Evolutionary conservation across 1,284 basidiomycete species (phyloP), one percentile per base, ranked within the genome.

Genomic region (Cryptococcus amylolentus): DNA sequence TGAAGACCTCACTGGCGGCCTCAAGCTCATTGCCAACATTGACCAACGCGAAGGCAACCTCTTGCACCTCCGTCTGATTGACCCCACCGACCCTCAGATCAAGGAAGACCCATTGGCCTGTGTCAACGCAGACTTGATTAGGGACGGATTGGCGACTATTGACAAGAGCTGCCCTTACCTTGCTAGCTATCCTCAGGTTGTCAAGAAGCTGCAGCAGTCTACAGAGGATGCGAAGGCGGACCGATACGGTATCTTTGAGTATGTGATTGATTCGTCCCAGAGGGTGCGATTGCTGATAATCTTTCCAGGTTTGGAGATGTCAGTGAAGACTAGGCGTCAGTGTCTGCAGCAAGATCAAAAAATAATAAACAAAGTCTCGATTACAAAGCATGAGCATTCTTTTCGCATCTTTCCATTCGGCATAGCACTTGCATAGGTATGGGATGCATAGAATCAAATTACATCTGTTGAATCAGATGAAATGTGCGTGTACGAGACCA

Each of bases 11-110:
- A 89, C 88, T 65, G 91, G 91, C 64, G 90, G 89, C 31, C 87
- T 89, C 55, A 91, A 92, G 73, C 82, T 97, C 35, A 81, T 96
- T 45, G 93, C 91, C 39, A 95, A 93, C 77, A 79, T 93, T 56
- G 93, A 97, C 76, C 84, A 88, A 70, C 85, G 81, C 67, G 93
- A 95, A 70, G 88, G 88, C 44, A 72, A 82, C 40, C 70, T 86
- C 3, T 80, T 91, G 16, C 92, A 95, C 74, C 83, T 95, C 52
- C 88, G 92, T 37, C 82, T 95, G 46, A 91, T 94, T 61, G 91
- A 95, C 71, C 87, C 91, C 0, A 75, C 81, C 35, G 87, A 92
- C 75, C 85, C 88, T 4, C 79, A 81, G 10, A 80, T 83, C 10
- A 81, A 83, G 9, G 77, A 83, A 28, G 86, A 91, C 68, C 85